Percentiles rank a stretch among this genome's conserved stretches.
These are phyloP conservation scores for Abortiporus biennis DNA, from an alignment of 1,284 basidiomycete species.

Conservation along the genomic window DNA sequence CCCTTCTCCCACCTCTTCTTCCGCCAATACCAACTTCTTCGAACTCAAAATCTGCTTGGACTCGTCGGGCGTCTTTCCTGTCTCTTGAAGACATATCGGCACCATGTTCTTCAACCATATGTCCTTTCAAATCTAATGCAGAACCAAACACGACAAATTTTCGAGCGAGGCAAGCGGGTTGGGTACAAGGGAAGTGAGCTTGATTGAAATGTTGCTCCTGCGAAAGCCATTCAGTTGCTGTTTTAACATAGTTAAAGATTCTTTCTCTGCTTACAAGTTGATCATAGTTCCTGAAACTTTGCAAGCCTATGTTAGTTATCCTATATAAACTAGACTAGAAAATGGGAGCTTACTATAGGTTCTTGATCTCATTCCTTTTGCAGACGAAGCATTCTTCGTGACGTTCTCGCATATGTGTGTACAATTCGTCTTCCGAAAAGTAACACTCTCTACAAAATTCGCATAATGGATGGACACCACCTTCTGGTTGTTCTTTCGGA, in stretches of 20 bases:
- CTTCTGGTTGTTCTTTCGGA: constrained; percentile 48
- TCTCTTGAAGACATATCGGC: constrained; percentile 76
- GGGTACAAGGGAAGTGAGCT: constrained; percentile 75
- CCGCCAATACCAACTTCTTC: constrained; percentile 45
- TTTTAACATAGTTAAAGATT: background rate
- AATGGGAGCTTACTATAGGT: constrained; percentile 75
- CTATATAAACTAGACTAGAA: constrained; percentile 1
- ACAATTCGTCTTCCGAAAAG: constrained; percentile 92
- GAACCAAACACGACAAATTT: constrained; percentile 96
- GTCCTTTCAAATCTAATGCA: constrained; percentile 86
- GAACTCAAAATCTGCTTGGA: constrained; percentile 80
- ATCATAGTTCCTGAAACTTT: constrained; percentile 76
- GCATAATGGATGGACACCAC: constrained; percentile 78
- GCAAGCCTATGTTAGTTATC: constrained; percentile 7
- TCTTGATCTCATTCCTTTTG: constrained; percentile 70
- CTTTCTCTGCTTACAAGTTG: constrained; percentile 47
- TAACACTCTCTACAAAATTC: constrained; percentile 89
- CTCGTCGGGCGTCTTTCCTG: constrained; percentile 69
- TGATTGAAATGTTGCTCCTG: constrained; percentile 68
- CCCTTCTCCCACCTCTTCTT: constrained; percentile 33
- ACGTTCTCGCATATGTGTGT: constrained; percentile 85
- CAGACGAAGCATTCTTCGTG: constrained; percentile 99
- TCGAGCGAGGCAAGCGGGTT: constrained; percentile 71
- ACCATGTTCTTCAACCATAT: constrained; percentile 85
- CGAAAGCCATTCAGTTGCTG: background rate